Base-by-base conservation (phyloP, 371 early-diverging fungal species). In the Nosema granulosis region DNA sequence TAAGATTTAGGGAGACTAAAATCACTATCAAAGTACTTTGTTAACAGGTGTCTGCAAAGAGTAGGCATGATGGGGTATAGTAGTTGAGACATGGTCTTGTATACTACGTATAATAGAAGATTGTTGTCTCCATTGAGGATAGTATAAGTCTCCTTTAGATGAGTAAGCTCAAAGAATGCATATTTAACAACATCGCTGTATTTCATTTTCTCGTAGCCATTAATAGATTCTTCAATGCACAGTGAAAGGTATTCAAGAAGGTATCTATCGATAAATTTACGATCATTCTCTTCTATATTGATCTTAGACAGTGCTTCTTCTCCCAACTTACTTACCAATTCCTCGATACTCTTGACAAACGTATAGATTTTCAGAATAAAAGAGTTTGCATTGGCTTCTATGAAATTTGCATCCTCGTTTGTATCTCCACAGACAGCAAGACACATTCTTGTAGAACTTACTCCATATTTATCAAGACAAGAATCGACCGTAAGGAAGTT, bases 341-440 rank as follows among this genome's bases (percentile, higher is more conserved):
- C 38, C 84, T 91, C 89, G 68, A 89, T 88, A 91, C 92, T 94
- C 84, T 96, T 95, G 68, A 90, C 85, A 71, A 95, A 88, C 26
- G 91, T 94, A 86, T 87, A 91, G 50, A 99, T 86, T 83, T 93
- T 91, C 75, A 97, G 88, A 71, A 96, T 93, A 66, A 92, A 93
- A 54, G 93, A 90, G 83, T 97, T 94, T 72, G 97, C 97, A n/a
- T 92, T 93, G 20, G 89, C 83, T 80, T 93, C 92, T 79, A 92
- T 89, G 87, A 97, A 99, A 89, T 99, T 97, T 82, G 97, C 97
- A 88, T 99, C 99, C 83, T 97, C 97, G 62, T 93, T 89, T 67
- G 89, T 86, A 84, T 99, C 96, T 76, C 96, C 96, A 71, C 93
- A 91, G 83, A 91, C 90, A 38, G 95, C 95, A 52, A 98, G 87